Evolutionary conservation across 371 early-diverging fungal genomes (phyloP).

Genomic region (Mortierella sp.): DNA sequence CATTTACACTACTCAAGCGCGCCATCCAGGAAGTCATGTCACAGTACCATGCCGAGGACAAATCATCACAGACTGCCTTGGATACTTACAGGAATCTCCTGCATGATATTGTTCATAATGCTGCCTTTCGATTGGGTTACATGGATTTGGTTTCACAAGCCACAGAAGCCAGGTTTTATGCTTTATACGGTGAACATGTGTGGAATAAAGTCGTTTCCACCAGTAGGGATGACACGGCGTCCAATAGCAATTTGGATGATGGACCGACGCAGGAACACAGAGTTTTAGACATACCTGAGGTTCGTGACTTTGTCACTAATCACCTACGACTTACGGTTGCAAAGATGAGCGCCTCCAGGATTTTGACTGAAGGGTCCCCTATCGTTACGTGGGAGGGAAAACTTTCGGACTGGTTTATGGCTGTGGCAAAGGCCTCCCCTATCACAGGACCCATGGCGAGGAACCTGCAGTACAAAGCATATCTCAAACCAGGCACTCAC

Average conservation of each 20-base stretch:
- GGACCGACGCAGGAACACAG: not conserved
- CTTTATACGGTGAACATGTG: constrained; percentile 14
- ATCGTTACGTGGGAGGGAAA: constrained; percentile 18
- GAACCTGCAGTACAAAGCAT: constrained; percentile 8
- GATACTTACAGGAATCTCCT: constrained; percentile 20
- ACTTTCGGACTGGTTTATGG: constrained; percentile 40
- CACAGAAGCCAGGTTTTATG: constrained; percentile 22
- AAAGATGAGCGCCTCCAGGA: constrained; percentile 25
- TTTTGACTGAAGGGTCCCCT: not conserved
- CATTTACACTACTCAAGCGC: constrained; percentile 7
- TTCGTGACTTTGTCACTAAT: constrained; percentile 6
- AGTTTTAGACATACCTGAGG: constrained; percentile 6
- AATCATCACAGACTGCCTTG: not conserved
- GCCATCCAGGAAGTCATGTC: constrained; percentile 42
- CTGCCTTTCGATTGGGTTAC: constrained; percentile 22
- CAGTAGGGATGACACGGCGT: not conserved
- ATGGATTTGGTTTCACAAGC: constrained; percentile 37
- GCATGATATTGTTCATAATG: constrained; percentile 19
- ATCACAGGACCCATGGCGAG: constrained; percentile 23
- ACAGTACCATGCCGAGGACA: not conserved
- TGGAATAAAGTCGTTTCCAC: constrained; percentile 17
- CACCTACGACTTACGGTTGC: constrained; percentile 13
- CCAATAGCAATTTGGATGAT: not conserved
- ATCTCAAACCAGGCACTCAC: constrained; percentile 6
- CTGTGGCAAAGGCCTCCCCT: constrained; percentile 18